Evolutionary conservation across 306 rosid species (phyloP).

Genomic region (Trifolium pratense): DNA sequence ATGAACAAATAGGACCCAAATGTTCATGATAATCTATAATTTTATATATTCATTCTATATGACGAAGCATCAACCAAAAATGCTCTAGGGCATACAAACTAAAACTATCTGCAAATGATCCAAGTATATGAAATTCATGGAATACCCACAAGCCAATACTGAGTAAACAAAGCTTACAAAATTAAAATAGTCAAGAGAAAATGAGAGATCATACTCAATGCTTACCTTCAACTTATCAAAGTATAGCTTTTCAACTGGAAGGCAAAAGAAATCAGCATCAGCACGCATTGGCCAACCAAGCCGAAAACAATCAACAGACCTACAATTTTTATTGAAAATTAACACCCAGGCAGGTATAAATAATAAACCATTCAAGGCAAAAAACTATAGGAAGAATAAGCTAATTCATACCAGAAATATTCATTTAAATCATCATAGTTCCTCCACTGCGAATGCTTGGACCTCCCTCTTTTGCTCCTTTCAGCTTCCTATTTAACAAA

Average conservation of each 20-base stretch:
- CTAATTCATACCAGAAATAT: conserved; percentile 77
- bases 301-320: conserved; percentile 97
- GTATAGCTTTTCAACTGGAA: conserved; percentile 41
- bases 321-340: too few species aligned
- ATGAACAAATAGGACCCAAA: not conserved
- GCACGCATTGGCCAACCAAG: conserved; percentile 99
- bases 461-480: conserved; percentile 77
- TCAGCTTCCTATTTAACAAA: conserved; percentile 74
- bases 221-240: conserved; percentile 72
- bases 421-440: conserved; percentile 96
- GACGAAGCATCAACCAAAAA: not conserved
- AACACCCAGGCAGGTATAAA: conserved; percentile 27
- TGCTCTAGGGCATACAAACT: not conserved
- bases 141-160: not conserved
- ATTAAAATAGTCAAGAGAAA: conserved; percentile 2
- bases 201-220: conserved; percentile 23
- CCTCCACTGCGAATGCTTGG: conserved; percentile 99
- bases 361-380: conserved; percentile 17
- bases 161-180: conserved; percentile 12
- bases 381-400: conserved; percentile 13
- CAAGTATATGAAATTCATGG: conserved; percentile 1
- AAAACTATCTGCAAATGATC: not conserved
- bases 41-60: not conserved
- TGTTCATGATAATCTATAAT: not conserved
- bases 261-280: conserved; percentile 88